phyloP scores from a whole-genome alignment of 345 rosid species.

The Citrus mangshanensis region DNA sequence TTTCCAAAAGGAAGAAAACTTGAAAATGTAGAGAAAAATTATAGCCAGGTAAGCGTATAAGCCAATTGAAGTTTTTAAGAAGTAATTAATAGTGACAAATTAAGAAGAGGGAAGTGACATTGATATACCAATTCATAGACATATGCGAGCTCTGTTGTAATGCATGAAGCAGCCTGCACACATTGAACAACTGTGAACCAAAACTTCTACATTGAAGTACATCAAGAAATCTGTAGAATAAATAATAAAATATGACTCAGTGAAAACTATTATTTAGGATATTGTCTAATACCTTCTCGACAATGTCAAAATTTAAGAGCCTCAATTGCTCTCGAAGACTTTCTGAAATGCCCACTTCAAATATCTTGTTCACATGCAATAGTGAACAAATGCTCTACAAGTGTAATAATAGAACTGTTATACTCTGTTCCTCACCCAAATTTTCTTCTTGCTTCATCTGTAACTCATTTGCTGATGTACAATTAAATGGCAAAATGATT shows the following conservation, averaged over 20 bases:
- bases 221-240: not conserved
- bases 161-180: constrained; percentile 68
- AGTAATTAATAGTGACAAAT: not conserved
- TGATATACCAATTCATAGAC: constrained; percentile 82
- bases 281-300: constrained; percentile 57
- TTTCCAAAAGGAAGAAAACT: not conserved
- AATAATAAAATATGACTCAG: not conserved
- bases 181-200: not conserved
- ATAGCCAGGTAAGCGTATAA: not conserved
- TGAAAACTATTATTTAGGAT: constrained; percentile 5
- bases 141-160: constrained; percentile 79
- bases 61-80: not conserved
- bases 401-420: not conserved
- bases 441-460: constrained; percentile 1
- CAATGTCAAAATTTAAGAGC: constrained; percentile 59
- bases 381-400: constrained; percentile 75
- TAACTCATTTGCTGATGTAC: not conserved
- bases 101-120: constrained; percentile 5
- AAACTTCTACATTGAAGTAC: not conserved
- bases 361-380: constrained; percentile 77
- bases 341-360: constrained; percentile 81
- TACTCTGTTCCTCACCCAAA: not conserved
- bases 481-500: constrained; percentile 10
- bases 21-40: not conserved
- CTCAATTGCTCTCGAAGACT: constrained; percentile 62